Conservation (phyloP, 495 filamentous ascomycete genomes). For the Daldinia vernicosa region DNA sequence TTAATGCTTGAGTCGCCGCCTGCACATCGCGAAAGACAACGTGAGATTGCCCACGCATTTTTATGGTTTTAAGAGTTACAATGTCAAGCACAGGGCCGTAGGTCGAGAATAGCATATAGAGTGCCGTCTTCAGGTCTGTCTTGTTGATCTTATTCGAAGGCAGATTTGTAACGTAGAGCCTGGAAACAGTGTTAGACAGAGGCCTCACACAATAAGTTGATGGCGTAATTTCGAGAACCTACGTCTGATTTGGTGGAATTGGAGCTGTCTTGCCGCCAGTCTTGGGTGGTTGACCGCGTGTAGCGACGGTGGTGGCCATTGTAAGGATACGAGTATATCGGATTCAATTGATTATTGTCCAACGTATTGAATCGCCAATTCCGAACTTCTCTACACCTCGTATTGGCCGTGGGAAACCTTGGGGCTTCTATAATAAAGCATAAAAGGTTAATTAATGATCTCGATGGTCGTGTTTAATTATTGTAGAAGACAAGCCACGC, state of each 20-base stretch:
- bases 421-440: background rate
- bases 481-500: background rate
- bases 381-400: too few relatives aligned
- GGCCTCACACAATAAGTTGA: slow-evolving; percentile 1
- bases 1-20: slow-evolving; percentile 87
- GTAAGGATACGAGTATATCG: background rate
- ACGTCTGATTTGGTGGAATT: slow-evolving; percentile 77
- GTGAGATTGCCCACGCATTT: slow-evolving; percentile 96
- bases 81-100: slow-evolving; percentile 94
- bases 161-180: slow-evolving; percentile 88
- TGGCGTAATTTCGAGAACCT: slow-evolving; percentile 42
- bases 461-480: background rate
- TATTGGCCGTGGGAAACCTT: background rate
- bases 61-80: slow-evolving; percentile 84
- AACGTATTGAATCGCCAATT: background rate
- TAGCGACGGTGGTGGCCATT: slow-evolving; percentile 30
- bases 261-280: slow-evolving; percentile 53
- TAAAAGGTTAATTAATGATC: background rate
- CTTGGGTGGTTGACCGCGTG: slow-evolving; percentile 37
- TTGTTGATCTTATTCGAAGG: slow-evolving; percentile 85
- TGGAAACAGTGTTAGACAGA: slow-evolving; percentile 52
- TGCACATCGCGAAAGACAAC: slow-evolving; percentile 89
- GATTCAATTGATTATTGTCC: background rate
- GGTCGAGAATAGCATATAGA: slow-evolving; percentile 93
- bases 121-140: slow-evolving; percentile 77